Evolutionary conservation across 495 filamentous ascomycete species (phyloP), one percentile per base, ranked within the genome.

Genomic region (Diplogelasinospora grovesii): DNA sequence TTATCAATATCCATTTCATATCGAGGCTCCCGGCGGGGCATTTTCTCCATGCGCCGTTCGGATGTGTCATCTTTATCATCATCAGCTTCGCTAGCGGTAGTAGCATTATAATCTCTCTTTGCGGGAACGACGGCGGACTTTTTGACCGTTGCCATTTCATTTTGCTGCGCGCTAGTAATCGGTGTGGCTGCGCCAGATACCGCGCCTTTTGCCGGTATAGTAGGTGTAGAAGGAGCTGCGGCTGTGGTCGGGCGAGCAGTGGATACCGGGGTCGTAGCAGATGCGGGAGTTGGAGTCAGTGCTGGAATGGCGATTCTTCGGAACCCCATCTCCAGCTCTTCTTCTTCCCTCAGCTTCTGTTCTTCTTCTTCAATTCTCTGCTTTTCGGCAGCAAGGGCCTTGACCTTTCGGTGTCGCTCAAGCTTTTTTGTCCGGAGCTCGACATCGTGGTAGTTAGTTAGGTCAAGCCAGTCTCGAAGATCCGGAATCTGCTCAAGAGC

Each of bases 381-480:
- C 38, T 48, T 60, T 37, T 63, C 45, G 22, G 57, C 62, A 41
- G 68, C 73, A 32, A 78, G 52, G 22, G 52, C 64, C 35, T 61
- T 63, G 20, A 57, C 49, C 50, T 63, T 62, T 29, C 66, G 61
- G 40, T 68, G 63, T 39, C 61, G 64, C n/a, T 55, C 52, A 9
- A 81, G 55, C 22, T 62, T 56, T 35, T 66, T 63, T 22, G 61
- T 54, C 31, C 78, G 70, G 39, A 68, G 65, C 19, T 65, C 52
- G 6, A 59, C 49, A 41, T 83, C 65, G 43, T 77, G 64, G 52
- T 73, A 83, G 21, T 71, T 67, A 14, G 79, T 83, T 31, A 79
- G 56, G 22, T 73, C 66, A 22, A 83, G 67, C 75, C 77, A 83
- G 37, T 81, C 74, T 33, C 64, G 55, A 14, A 83, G 51, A 44